These are phyloP conservation scores for Sugiyamaella japonica DNA, from an alignment of 1,139 yeast genomes.

Conservation along the genomic window DNA sequence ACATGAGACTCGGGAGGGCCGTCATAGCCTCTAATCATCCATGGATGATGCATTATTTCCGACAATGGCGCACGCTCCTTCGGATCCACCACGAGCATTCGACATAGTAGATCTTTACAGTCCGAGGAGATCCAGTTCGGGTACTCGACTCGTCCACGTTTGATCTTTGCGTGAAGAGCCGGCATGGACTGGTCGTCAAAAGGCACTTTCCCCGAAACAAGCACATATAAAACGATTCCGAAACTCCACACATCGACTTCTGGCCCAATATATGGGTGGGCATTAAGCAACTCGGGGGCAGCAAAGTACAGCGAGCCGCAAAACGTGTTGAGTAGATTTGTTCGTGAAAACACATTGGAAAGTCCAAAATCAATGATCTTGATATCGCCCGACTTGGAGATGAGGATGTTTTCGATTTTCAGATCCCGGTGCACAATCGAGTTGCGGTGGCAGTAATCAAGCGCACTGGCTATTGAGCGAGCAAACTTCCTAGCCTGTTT, in stretches of 20 bases:
- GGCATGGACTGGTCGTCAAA: conserved; percentile 95
- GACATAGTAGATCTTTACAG: conserved; percentile 76
- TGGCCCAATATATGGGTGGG: conserved; percentile 91
- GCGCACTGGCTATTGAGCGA: conserved; percentile 92
- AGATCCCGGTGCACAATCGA: conserved; percentile 96
- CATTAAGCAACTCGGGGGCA: conserved; percentile 93
- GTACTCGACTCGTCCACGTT: conserved; percentile 88
- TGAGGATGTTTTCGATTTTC: conserved; percentile 95
- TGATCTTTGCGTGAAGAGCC: conserved; percentile 90
- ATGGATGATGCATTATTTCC: conserved; percentile 85
- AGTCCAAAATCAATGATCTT: conserved; percentile 96
- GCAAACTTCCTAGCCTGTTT: conserved; percentile 94
- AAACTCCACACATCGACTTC: conserved; percentile 99
- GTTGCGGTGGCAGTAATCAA: conserved; percentile 89
- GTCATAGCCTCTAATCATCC: conserved; percentile 93
- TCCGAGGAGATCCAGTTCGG: conserved; percentile 80
- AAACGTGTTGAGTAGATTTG: conserved; percentile 78
- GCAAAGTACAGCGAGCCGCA: conserved; percentile 98
- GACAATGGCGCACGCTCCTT: conserved; percentile 70
- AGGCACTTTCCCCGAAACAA: conserved; percentile 97
- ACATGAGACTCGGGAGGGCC: conserved; percentile 67
- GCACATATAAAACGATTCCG: conserved; percentile 91
- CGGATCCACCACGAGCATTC: conserved; percentile 93
- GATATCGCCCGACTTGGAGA: conserved; percentile 89
- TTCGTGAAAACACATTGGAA: conserved; percentile 78